Evolutionary conservation across 2,329 filamentous ascomycete genomes (phyloP), one percentile per base, ranked within the genome.

Genomic region (Curvularia verruculosa): DNA sequence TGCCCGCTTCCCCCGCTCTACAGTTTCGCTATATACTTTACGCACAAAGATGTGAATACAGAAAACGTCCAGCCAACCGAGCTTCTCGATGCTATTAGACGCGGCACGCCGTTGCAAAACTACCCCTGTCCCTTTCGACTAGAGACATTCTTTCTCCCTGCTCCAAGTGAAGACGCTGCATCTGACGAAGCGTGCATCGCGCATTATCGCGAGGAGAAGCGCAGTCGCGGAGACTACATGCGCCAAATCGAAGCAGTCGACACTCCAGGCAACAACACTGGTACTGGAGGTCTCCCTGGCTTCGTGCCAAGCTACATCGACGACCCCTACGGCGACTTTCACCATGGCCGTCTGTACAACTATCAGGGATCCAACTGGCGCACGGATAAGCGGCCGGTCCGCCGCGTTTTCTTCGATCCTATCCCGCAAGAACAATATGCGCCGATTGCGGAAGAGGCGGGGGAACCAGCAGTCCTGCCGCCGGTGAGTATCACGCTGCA

Each of bases 21-120:
- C 29, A 53, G 49, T 49, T 61, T 61, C 41, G 52, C 52, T 26
- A 50, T 61, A 40, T 61, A 61, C 49, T 61, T 61, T 41, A 61
- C 58, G 37, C 55, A 58, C 43, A 45, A 45, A 21, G 54, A 58
- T 6, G 52, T 45, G 15, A 61, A 49, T n/a, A 40, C 31, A 18
- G 52, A 53, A 19, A 61, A 45, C 47, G 41, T 61, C 19, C 45
- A 58, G 51, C 58, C 55, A 24, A 40, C 6, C 31, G 58, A 58
- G 34, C 37, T 61, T 34, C 24, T 61, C 18, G 36, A 55, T 29
- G 41, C 41, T 4, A 28, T 44, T n/a, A 44, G n/a, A 29, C n/a
- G 24, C 1, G 41, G 41, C 6, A 44, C 41, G 8, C 41, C 41
- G n/a, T n/a, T 44, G 3, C 2, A 19, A 29, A 29, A 8, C 24